A percentile compares a stretch with the other conserved stretches of the same genome.
phyloP scores from a whole-genome alignment of 495 filamentous ascomycete species.

The Penicillium herquei region DNA sequence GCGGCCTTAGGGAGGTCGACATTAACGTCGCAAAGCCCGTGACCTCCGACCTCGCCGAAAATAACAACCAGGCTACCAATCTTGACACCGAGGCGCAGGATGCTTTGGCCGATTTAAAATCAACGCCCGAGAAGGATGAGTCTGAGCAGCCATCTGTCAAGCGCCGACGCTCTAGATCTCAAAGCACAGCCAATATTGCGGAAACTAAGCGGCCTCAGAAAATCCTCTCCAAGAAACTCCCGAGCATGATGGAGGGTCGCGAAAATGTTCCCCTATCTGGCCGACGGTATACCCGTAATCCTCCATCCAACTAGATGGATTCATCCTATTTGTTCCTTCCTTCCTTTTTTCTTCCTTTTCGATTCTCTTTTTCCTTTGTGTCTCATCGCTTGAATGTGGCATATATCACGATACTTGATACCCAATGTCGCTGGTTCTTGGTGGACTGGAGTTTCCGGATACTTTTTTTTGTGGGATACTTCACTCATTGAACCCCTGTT shows the following conservation, averaged over 20 bases:
- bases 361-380: not conserved
- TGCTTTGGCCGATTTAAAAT: conserved; percentile 16
- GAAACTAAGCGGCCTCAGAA: conserved; percentile 46
- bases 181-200: conserved; percentile 12
- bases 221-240: conserved; percentile 44
- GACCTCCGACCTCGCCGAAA: conserved; percentile 25
- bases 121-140: conserved; percentile 33
- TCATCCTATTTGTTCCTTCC: not conserved
- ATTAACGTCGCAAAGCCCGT: conserved; percentile 47
- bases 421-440: conserved; percentile 25
- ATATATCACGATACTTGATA: conserved; percentile 19
- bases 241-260: conserved; percentile 51
- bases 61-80: conserved; percentile 13
- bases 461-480: conserved; percentile 11
- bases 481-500: conserved; percentile 6
- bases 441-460: conserved; percentile 23
- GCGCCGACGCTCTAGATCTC: conserved; percentile 47
- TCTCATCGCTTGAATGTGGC: conserved; percentile 1
- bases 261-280: conserved; percentile 57
- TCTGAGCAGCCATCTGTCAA: conserved; percentile 51
- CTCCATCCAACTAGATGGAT: conserved; percentile 24
- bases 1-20: conserved; percentile 56
- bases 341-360: conserved; percentile 4
- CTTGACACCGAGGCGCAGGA: conserved; percentile 17
- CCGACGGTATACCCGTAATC: conserved; percentile 28